Evolutionary conservation across 2,329 filamentous ascomycete species (phyloP), one percentile per base, ranked within the genome.

Genomic region (Tympanopsis confertula): DNA sequence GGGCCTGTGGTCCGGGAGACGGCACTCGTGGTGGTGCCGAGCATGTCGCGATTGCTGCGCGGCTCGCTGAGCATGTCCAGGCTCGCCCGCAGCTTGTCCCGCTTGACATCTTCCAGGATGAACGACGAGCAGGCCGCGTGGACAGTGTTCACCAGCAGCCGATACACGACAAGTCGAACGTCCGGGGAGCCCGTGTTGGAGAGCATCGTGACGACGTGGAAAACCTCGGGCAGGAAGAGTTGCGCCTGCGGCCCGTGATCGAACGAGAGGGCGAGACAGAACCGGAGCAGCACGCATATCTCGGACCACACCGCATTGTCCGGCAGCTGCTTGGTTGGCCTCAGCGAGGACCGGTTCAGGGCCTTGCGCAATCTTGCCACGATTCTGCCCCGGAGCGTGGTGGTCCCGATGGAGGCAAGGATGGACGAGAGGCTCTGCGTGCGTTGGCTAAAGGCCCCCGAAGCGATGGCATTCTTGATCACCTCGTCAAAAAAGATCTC

Each of bases 221-320:
- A 82, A 35, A 83, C 65, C 50, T 83, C 78, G 0, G 78, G 78
- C 4, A 83, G 58, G 46, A 75, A 83, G 33, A 82, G 62, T 52
- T 82, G 78, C 3, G 77, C 69, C 52, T 83, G 78, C 13, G 78
- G 68, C 17, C 76, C 73, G 44, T 71, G 78, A 51, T 82, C 74
- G 45, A 83, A 83, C 2, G 78, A 82, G 37, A 81, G 60, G 2
- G 76, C 71, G 13, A 82, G 59, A 42, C 75, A 81, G 44, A 83
- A 78, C 35, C 77, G 73, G 36, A 83, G 60, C 20, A 83, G 59
- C 35, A 82, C 66, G 49, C 77, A 80, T 19, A 83, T 74, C 53
- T 83, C 78, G n/a, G 66, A 58, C 78, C 78, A 83, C 5, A 81
- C 76, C 2, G 69, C 65, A 45, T 82, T 82, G 41, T 83, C 78